phyloP scores from a whole-genome alignment of 1,284 basidiomycete species.

The Ganoderma resinaceum region DNA sequence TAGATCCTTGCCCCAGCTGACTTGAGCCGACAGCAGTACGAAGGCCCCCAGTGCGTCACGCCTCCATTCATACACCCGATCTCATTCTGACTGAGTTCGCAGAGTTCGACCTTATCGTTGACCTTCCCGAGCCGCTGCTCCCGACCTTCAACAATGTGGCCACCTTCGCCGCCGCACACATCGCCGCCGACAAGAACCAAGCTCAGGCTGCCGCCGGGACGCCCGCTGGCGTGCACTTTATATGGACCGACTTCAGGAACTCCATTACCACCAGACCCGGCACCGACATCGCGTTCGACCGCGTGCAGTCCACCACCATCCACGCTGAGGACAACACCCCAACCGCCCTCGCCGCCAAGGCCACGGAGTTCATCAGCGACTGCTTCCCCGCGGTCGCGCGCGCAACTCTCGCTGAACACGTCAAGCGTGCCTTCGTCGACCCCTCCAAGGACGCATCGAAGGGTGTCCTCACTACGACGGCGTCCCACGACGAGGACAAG shows the following conservation, averaged over 20 bases:
- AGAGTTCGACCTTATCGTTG: background rate
- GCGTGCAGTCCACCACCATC: background rate
- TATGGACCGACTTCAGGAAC: background rate
- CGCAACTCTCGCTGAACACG: background rate
- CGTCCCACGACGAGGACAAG: background rate
- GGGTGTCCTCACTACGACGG: background rate
- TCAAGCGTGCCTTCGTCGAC: background rate
- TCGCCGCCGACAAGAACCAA: background rate
- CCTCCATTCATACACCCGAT: background rate
- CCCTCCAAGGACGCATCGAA: background rate
- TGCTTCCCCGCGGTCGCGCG: background rate
- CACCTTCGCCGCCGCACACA: background rate
- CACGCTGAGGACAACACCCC: background rate
- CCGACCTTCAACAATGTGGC: background rate
- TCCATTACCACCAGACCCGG: no score
- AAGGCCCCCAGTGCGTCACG: background rate
- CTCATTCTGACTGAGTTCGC: background rate
- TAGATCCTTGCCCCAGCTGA: background rate
- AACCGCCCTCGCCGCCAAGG: background rate
- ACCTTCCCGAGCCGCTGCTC: background rate
- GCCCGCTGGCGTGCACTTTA: background rate
- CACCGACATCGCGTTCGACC: background rate
- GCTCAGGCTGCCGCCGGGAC: background rate
- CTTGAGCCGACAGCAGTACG: background rate
- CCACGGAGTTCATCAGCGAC: no score